Evolutionary conservation across 2,329 filamentous ascomycete genomes (phyloP), one percentile per base, ranked within the genome.

Genomic region (Cladosporium sphaerospermum): DNA sequence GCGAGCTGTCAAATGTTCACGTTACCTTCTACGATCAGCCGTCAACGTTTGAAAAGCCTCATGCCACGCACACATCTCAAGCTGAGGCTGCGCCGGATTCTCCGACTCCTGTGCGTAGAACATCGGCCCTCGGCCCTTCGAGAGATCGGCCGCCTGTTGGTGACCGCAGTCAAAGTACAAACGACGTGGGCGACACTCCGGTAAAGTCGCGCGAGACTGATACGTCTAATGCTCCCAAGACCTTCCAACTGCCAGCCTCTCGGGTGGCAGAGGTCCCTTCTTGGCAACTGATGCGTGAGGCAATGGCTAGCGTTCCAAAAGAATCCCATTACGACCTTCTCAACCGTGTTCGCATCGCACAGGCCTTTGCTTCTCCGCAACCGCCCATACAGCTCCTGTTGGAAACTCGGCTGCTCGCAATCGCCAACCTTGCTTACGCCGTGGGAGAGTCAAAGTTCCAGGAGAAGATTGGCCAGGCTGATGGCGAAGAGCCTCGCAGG

Each of bases 351-450:
- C 85, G 93, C 54, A 82, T 87, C 54, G 88, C 90, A n/a, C 87
- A 90, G 68, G 89, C 89, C 11, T 76, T 99, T 54, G 76, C 82
- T 32, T 79, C 77, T 1, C 84, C 86, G 1, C 67, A 77, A 10
- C 78, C 84, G 54, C 80, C 81, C 18, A 82, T 90, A 42, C 86
- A 89, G 65, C 83, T 92, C 13, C 77, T 99, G 45, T 83, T 86
- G 34, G 62, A 67, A 45, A 83, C 92, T 50, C 86, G 92, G 32
- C 76, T 97, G 36, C 77, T 99, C 40, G 90, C 92, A 11, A 85
- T 97, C 55, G 87, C 88, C 19, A 99, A 97, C 63, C 71, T 99
- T 57, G 89, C 90, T 2, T 96, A 95, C 67, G 88, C 97, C 52
- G 86, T 95, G 61, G 78, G 80, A 2, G 95, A 99, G 64, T 73